Conservation (phyloP, 2,329 filamentous ascomycete species). For the Colletotrichum camelliae region DNA sequence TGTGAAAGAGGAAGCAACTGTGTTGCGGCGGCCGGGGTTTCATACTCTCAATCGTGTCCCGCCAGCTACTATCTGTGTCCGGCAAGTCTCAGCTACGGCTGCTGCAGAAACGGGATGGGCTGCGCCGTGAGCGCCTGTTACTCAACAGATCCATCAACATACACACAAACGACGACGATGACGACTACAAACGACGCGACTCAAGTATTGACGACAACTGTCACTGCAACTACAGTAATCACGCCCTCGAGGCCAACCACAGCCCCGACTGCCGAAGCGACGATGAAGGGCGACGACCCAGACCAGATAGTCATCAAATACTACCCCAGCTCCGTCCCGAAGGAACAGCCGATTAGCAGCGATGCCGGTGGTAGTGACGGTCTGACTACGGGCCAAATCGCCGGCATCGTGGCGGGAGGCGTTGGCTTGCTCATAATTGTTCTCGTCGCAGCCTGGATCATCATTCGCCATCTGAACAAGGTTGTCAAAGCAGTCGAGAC, state of each 20-base stretch:
- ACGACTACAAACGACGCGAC: constrained; percentile 51
- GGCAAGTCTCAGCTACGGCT: constrained; percentile 55
- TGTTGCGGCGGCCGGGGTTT: constrained; percentile 45
- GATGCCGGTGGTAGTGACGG: constrained; percentile 32
- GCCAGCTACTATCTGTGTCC: constrained; percentile 54
- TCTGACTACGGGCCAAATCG: constrained; percentile 48
- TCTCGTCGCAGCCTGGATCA: constrained; percentile 50
- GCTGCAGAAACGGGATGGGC: constrained; percentile 54
- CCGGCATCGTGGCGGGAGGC: constrained; percentile 59
- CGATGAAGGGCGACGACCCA: constrained; percentile 25
- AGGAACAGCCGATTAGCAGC: constrained; percentile 37
- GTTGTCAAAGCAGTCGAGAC: constrained; percentile 45
- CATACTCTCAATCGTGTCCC: constrained; percentile 47
- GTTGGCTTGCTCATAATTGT: constrained; percentile 53
- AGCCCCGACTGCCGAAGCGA: constrained; percentile 28
- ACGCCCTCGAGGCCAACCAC: constrained; percentile 38
- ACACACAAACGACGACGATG: constrained; percentile 46
- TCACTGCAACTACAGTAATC: constrained; percentile 42
- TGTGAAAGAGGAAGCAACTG: constrained; percentile 48
- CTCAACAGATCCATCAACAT: constrained; percentile 48
- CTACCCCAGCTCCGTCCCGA: constrained; percentile 48
- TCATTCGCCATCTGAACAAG: constrained; percentile 55
- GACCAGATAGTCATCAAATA: constrained; percentile 45
- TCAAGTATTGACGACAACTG: constrained; percentile 42
- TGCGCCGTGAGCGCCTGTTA: constrained; percentile 56